Conservation (phyloP, 2,329 filamentous ascomycete species). For the Biscogniauxia mediterranea region DNA sequence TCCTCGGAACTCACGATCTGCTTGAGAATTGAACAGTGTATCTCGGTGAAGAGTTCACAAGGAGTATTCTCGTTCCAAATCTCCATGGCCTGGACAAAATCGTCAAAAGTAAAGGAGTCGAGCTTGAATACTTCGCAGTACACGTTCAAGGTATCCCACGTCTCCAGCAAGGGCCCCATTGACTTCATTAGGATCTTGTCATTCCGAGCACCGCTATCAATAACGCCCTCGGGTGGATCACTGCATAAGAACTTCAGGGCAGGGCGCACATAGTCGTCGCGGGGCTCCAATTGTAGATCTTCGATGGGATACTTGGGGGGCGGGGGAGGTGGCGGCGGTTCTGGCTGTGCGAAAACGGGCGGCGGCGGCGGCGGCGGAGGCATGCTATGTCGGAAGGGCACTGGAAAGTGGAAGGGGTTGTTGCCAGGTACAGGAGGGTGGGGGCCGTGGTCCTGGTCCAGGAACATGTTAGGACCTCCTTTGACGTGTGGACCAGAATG, state of each 20-base stretch:
- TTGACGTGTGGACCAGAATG: constrained; percentile 38
- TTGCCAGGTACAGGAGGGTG: constrained; percentile 42
- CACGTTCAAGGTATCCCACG: constrained; percentile 97
- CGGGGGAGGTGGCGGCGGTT: constrained; percentile 66
- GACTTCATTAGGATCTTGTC: constrained; percentile 76
- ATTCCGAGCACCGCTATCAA: constrained; percentile 45
- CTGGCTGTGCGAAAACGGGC: constrained; percentile 39
- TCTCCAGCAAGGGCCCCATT: constrained; percentile 81
- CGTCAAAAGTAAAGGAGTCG: constrained; percentile 97
- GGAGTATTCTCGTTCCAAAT: constrained; percentile 70
- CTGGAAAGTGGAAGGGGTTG: constrained; percentile 47
- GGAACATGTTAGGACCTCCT: constrained; percentile 37
- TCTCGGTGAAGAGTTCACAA: constrained; percentile 84
- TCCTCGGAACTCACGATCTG: constrained; percentile 74
- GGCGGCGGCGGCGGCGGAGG: constrained; percentile 46
- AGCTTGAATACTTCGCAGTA: constrained; percentile 92
- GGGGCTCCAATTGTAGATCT: constrained; percentile 77
- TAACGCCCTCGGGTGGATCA: constrained; percentile 54
- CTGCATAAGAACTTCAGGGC: constrained; percentile 73
- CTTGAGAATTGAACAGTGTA: constrained; percentile 89
- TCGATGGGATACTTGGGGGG: constrained; percentile 94
- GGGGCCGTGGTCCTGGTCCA: constrained; percentile 37
- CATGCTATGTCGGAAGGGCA: constrained; percentile 45
- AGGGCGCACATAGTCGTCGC: constrained; percentile 66
- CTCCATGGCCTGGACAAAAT: constrained; percentile 85